phyloP scores from a whole-genome alignment of 306 rosid genomes.

The Inga leiocalycina region DNA sequence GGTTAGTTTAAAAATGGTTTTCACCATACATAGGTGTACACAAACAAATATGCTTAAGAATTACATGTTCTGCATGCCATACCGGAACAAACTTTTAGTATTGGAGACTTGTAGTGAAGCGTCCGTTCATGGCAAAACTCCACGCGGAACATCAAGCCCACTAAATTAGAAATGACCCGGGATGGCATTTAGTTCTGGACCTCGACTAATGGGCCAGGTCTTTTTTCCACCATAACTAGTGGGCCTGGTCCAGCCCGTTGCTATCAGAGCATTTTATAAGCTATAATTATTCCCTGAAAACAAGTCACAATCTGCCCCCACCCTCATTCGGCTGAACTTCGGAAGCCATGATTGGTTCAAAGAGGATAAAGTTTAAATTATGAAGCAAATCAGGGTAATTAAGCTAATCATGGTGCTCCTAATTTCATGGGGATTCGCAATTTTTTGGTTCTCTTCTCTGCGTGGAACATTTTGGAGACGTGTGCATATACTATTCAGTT shows the following conservation, averaged over 20 bases:
- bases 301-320: constrained; percentile 4
- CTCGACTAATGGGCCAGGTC: background rate
- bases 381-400: background rate
- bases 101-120: background rate
- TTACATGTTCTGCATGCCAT: background rate
- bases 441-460: background rate
- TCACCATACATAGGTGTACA: no score
- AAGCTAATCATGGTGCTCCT: background rate
- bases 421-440: background rate
- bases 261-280: background rate
- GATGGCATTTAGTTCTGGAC: background rate
- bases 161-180: background rate
- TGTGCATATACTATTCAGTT: background rate
- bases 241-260: background rate
- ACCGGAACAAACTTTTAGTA: background rate
- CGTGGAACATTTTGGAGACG: constrained; percentile 13
- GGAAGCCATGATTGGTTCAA: background rate
- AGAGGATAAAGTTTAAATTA: background rate
- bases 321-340: background rate
- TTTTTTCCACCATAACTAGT: no score
- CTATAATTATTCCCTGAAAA: no score
- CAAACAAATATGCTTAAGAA: no score
- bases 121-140: background rate
- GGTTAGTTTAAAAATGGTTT: no score
- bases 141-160: background rate